These are phyloP conservation scores for Penicillium sp. DNA, from an alignment of 2,329 filamentous ascomycete genomes.

Conservation along the genomic window DNA sequence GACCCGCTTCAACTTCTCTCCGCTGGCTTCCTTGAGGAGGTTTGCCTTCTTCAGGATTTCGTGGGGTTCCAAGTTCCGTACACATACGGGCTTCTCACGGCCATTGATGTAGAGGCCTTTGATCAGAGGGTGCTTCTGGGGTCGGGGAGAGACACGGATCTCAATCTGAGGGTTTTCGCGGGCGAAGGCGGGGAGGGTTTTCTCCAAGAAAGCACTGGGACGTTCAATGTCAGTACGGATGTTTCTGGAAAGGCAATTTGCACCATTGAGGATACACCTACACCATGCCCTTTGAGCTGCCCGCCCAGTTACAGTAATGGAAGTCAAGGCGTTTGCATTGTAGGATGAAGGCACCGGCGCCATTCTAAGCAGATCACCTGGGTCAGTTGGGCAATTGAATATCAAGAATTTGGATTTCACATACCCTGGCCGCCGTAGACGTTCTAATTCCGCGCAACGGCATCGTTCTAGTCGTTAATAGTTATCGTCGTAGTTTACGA, in stretches of 20 bases:
- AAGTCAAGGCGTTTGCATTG: conserved; percentile 96
- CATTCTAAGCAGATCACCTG: conserved; percentile 64
- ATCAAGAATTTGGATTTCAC: conserved; percentile 21
- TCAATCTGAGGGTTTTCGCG: conserved; percentile 81
- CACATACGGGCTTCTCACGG: conserved; percentile 78
- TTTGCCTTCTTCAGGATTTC: conserved; percentile 78
- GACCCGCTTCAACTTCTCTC: conserved; percentile 52
- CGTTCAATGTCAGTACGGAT: neutral
- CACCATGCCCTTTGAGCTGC: conserved; percentile 95
- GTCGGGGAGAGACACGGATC: conserved; percentile 85
- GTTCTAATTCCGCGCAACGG: conserved; percentile 52
- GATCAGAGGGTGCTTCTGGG: conserved; percentile 85
- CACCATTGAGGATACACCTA: conserved; percentile 45
- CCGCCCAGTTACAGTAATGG: conserved; percentile 95
- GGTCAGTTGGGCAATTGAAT: conserved; percentile 5
- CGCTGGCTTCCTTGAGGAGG: conserved; percentile 48
- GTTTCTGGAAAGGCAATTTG: neutral
- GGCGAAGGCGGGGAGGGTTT: conserved; percentile 74
- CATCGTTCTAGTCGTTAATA: conserved; percentile 35
- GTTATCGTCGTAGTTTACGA: conserved; percentile 5
- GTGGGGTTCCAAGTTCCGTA: conserved; percentile 77
- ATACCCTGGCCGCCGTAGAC: conserved; percentile 57
- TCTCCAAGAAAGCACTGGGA: conserved; percentile 74
- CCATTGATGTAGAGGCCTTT: conserved; percentile 93
- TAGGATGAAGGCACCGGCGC: conserved; percentile 92